Conservation (phyloP, 352 stramenopile species). For the Pythium angustatum region DNA sequence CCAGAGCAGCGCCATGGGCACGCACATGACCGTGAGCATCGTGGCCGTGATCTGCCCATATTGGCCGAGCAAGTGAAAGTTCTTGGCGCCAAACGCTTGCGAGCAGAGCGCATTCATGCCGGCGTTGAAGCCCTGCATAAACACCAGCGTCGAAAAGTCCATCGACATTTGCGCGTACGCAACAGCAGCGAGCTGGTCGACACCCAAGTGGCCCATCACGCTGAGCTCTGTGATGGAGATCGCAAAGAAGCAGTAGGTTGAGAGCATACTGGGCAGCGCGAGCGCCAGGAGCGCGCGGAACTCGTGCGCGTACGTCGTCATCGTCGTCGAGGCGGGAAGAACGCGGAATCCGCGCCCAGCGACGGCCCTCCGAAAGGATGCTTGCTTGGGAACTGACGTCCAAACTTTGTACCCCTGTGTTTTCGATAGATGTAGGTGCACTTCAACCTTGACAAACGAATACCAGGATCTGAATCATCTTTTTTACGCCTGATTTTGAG, state of each 20-base stretch:
- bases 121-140: constrained; percentile 81
- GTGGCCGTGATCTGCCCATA: constrained; percentile 66
- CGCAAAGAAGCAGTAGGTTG: constrained; percentile 80
- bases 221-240: constrained; percentile 81
- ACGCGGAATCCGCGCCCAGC: no score
- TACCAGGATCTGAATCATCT: no score
- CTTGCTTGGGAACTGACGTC: no score
- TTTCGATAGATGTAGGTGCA: no score
- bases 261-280: constrained; percentile 54
- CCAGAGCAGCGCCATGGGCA: constrained; percentile 75
- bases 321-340: no score
- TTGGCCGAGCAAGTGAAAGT: constrained; percentile 68
- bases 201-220: constrained; percentile 78
- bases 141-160: constrained; percentile 73
- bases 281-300: constrained; percentile 52
- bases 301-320: constrained; percentile 33
- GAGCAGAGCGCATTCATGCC: constrained; percentile 82
- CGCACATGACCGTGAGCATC: constrained; percentile 59
- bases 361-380: no score
- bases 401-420: no score
- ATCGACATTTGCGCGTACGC: constrained; percentile 80
- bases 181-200: constrained; percentile 75
- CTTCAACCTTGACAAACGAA: no score
- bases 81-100: constrained; percentile 84
- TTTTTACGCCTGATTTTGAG: no score